Evolutionary conservation across 2,329 filamentous ascomycete genomes (phyloP).

Genomic region (Ophiostoma ips): DNA sequence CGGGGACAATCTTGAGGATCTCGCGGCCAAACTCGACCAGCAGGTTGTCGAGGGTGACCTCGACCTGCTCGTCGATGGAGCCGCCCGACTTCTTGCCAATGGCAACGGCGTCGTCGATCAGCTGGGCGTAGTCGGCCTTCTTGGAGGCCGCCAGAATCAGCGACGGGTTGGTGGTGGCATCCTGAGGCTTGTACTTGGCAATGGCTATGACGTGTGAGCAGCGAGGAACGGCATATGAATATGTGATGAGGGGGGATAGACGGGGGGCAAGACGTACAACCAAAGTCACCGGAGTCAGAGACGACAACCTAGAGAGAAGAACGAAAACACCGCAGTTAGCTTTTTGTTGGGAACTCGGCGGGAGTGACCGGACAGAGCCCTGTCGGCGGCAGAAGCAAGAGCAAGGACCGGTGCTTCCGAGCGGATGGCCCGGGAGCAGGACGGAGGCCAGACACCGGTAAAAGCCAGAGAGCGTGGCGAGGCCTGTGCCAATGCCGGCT

Average conservation of each 20-base stretch:
- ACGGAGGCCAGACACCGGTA: neutral
- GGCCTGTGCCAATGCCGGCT: neutral
- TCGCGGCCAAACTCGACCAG: constrained; percentile 97
- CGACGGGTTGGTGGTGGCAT: constrained; percentile 99
- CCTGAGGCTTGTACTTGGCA: constrained; percentile 98
- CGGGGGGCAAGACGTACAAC: constrained; percentile 46
- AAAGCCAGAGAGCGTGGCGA: neutral
- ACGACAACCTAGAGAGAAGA: constrained; percentile 78
- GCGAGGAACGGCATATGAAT: neutral
- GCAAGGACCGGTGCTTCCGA: too few species aligned
- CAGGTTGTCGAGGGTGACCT: constrained; percentile 80
- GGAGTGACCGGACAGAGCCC: neutral
- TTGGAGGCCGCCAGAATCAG: constrained; percentile 96
- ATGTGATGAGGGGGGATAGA: neutral
- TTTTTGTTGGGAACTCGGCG: neutral
- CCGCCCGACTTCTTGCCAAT: constrained; percentile 69
- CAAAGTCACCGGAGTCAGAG: constrained; percentile 88
- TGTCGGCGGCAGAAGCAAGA: neutral
- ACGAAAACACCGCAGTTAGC: constrained; percentile 14
- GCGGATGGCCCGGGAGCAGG: neutral
- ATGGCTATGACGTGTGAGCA: constrained; percentile 48
- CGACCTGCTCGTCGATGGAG: constrained; percentile 67
- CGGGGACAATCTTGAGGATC: constrained; percentile 92
- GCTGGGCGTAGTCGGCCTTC: constrained; percentile 87
- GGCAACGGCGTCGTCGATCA: constrained; percentile 73